phyloP scores from a whole-genome alignment of 805 yeast species.

The Saccharomycopsis oosterbeekiorum region DNA sequence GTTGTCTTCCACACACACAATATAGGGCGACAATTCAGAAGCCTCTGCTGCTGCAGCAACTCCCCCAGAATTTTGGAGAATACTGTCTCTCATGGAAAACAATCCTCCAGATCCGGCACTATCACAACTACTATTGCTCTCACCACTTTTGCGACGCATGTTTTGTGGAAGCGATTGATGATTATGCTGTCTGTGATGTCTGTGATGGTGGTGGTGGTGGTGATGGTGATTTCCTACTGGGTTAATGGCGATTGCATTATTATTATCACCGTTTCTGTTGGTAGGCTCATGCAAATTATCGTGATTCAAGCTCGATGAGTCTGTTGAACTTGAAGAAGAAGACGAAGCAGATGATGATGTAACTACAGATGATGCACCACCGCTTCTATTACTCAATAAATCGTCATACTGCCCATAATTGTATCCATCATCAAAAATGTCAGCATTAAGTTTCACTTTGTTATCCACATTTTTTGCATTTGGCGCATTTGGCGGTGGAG shows the following conservation, averaged over 20 bases:
- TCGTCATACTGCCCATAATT: neutral
- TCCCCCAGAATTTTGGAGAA: neutral
- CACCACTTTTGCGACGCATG: neutral
- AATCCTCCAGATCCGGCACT: slow-evolving; percentile 14
- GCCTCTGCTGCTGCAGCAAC: neutral
- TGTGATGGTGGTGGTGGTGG: too few species aligned
- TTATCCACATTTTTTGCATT: neutral
- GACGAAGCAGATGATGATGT: neutral
- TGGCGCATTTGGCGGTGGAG: neutral
- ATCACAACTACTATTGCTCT: neutral
- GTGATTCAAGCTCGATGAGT: neutral
- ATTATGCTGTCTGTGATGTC: neutral
- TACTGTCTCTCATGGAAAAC: slow-evolving; percentile 11
- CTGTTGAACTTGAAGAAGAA: neutral
- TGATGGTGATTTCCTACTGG: neutral
- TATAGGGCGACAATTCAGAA: neutral
- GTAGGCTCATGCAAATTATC: neutral
- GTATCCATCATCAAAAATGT: neutral
- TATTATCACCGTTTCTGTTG: neutral
- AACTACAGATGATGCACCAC: neutral
- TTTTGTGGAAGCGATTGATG: neutral
- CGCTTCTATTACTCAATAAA: slow-evolving; percentile 1
- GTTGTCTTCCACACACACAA: neutral
- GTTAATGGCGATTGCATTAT: neutral
- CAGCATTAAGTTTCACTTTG: neutral